Evolutionary conservation across 768 basidiomycete species (phyloP).

Genomic region (Mycena pura): DNA sequence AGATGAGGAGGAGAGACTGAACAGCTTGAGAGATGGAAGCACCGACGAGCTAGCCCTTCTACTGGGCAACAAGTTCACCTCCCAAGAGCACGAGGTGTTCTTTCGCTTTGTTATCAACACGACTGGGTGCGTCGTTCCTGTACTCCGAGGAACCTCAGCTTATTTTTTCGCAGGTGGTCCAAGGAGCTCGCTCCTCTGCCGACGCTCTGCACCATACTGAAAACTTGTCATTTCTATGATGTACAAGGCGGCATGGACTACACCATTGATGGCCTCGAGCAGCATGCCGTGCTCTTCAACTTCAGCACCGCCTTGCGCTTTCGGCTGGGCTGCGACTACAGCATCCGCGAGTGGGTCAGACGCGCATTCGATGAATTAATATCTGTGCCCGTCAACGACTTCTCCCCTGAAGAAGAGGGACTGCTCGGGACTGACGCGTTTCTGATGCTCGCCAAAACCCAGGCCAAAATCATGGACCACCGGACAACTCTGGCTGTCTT

Average conservation of each 20-base stretch:
- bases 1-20: too few relatives aligned
- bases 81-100: not conserved
- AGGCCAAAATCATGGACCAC: not conserved
- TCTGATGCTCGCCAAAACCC: not conserved
- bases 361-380: not conserved
- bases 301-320: not conserved
- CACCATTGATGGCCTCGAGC: not conserved
- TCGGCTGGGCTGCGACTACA: not conserved
- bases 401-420: not conserved
- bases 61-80: not conserved
- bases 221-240: too few relatives aligned
- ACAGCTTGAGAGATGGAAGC: not conserved
- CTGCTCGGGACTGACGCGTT: not conserved
- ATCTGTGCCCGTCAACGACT: not conserved
- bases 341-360: not conserved
- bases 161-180: not conserved
- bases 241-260: not conserved
- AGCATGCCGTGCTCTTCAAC: not conserved
- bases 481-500: not conserved
- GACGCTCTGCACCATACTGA: not conserved
- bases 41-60: not conserved
- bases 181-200: not conserved
- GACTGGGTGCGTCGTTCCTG: not conserved
- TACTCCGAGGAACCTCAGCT: not conserved
- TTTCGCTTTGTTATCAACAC: not conserved